phyloP scores from a whole-genome alignment of 495 filamentous ascomycete species.

The Annulohypoxylon stygium region DNA sequence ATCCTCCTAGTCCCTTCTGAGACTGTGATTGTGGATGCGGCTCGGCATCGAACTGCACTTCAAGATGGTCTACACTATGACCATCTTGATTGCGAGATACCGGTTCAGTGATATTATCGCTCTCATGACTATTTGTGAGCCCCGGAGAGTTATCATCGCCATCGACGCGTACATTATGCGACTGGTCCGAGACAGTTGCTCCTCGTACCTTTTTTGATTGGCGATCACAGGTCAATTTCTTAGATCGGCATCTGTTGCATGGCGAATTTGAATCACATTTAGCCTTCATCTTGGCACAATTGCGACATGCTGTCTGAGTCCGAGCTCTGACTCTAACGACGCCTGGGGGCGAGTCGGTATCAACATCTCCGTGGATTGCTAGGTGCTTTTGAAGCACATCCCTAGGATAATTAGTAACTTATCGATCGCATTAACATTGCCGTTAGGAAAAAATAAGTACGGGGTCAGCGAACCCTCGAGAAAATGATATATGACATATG shows the following conservation, averaged over 20 bases:
- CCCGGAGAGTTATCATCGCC: background rate
- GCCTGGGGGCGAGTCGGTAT: slow-evolving; percentile 5
- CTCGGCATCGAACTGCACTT: background rate
- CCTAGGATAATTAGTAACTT: slow-evolving; percentile 12
- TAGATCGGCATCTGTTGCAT: slow-evolving; percentile 27
- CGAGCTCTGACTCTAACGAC: slow-evolving; percentile 19
- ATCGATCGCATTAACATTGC: background rate
- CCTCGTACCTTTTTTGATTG: slow-evolving; percentile 3
- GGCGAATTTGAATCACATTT: slow-evolving; percentile 31
- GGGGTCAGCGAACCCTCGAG: slow-evolving; percentile 11
- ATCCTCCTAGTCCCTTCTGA: background rate
- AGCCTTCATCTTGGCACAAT: slow-evolving; percentile 29
- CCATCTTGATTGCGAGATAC: background rate
- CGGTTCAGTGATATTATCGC: background rate
- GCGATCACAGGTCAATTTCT: slow-evolving; percentile 18
- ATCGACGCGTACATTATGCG: background rate
- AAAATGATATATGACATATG: slow-evolving; percentile 31
- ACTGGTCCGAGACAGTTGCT: background rate
- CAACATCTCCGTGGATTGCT: slow-evolving; percentile 19
- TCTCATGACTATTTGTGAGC: background rate
- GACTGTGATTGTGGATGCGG: background rate
- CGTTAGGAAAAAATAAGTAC: background rate
- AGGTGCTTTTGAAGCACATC: slow-evolving; percentile 32
- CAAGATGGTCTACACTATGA: background rate
- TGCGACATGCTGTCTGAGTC: slow-evolving; percentile 27